Evolutionary conservation across 208 protist species (phyloP).

Genomic region (Crithidia fasciculata): DNA sequence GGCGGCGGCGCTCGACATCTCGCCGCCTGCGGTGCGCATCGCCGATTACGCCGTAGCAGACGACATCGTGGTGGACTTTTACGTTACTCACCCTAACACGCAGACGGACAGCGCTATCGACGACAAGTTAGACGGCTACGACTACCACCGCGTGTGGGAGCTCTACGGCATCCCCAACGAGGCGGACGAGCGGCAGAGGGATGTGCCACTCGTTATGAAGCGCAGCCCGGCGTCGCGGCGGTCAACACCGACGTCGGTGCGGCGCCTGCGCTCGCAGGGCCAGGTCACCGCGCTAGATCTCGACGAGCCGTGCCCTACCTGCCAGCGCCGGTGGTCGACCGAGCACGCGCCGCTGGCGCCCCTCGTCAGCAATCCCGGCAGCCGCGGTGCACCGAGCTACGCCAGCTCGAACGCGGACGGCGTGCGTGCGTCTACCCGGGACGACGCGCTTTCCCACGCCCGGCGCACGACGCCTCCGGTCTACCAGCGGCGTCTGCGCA

Average conservation of each 20-base stretch:
- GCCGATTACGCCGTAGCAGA: slow-evolving; percentile 49
- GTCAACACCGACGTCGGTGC: slow-evolving; percentile 12
- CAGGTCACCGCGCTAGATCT: slow-evolving; percentile 2
- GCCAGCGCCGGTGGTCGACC: slow-evolving; percentile 16
- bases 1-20: slow-evolving; percentile 41
- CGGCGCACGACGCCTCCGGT: not conserved
- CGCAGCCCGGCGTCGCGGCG: slow-evolving; percentile 29
- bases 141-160: slow-evolving; percentile 59
- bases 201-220: slow-evolving; percentile 44
- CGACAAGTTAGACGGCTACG: slow-evolving; percentile 37
- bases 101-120: slow-evolving; percentile 47
- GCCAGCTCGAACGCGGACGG: slow-evolving; percentile 16
- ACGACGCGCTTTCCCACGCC: not conserved
- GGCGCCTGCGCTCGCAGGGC: slow-evolving; percentile 4
- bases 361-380: not conserved
- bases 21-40: slow-evolving; percentile 39
- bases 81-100: slow-evolving; percentile 41
- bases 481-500: slow-evolving; percentile 1
- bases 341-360: not conserved
- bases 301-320: slow-evolving; percentile 24
- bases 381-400: not conserved
- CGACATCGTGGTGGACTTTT: slow-evolving; percentile 66
- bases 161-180: slow-evolving; percentile 48
- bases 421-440: not conserved
- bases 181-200: slow-evolving; percentile 26